These are phyloP conservation scores for Sporisorium iseilematis-ciliati DNA, from an alignment of 1,284 basidiomycete species.

Conservation along the genomic window DNA sequence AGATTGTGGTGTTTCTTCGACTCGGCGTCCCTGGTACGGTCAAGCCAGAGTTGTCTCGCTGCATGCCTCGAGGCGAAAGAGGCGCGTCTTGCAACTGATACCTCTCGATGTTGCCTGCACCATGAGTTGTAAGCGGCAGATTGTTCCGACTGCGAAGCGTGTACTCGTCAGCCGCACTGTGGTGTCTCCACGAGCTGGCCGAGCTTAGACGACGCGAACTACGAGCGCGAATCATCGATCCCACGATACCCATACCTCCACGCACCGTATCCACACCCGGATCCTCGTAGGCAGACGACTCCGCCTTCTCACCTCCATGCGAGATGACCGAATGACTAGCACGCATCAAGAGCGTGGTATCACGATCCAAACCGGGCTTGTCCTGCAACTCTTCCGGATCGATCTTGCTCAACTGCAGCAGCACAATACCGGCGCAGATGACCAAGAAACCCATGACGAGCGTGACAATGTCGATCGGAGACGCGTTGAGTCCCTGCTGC, in stretches of 20 bases:
- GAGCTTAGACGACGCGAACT: slow-evolving; percentile 57
- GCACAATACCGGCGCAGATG: slow-evolving; percentile 85
- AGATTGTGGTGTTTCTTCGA: slow-evolving; percentile 39
- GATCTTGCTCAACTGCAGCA: slow-evolving; percentile 93
- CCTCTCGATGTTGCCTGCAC: slow-evolving; percentile 43
- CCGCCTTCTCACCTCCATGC: slow-evolving; percentile 44
- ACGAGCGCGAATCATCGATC: slow-evolving; percentile 65
- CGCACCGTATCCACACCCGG: slow-evolving; percentile 68
- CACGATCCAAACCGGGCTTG: slow-evolving; percentile 62
- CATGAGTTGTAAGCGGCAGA: slow-evolving; percentile 45
- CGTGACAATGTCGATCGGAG: slow-evolving; percentile 76
- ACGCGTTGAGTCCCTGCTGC: slow-evolving; percentile 88
- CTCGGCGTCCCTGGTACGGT: slow-evolving; percentile 19
- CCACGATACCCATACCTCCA: slow-evolving; percentile 67
- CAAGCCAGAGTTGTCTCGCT: slow-evolving; percentile 9
- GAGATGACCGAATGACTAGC: slow-evolving; percentile 59
- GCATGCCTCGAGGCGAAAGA: slow-evolving; percentile 34
- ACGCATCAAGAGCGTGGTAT: slow-evolving; percentile 64
- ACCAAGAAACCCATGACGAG: slow-evolving; percentile 88
- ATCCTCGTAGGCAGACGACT: slow-evolving; percentile 58
- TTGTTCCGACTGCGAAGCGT: slow-evolving; percentile 37
- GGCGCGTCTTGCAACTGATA: slow-evolving; percentile 66
- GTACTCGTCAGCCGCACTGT: slow-evolving; percentile 59
- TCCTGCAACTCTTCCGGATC: slow-evolving; percentile 65
- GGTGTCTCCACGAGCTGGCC: slow-evolving; percentile 45